A percentile compares a stretch with the other conserved stretches of the same genome.
Evolutionary conservation across 768 basidiomycete genomes (phyloP).

Genomic region (Pleurotus djamor): DNA sequence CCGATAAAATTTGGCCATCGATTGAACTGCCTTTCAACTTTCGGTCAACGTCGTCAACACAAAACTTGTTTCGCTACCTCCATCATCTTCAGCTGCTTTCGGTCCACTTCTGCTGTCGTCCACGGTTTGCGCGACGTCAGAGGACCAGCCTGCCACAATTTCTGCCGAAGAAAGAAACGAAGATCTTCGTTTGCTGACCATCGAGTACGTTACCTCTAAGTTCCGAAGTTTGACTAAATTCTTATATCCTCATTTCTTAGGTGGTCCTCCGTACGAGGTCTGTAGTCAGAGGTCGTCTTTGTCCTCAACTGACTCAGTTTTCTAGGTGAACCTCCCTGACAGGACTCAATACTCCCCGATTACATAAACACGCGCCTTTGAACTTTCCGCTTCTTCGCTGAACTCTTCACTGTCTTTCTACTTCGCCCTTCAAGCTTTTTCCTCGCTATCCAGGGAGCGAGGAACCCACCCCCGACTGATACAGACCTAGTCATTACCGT

Average conservation of each 20-base stretch:
- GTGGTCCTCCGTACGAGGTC: constrained; percentile 81
- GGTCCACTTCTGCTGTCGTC: constrained; percentile 19
- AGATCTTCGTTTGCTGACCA: constrained; percentile 82
- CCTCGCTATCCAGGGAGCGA: constrained; percentile 74
- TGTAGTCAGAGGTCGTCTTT: constrained; percentile 12
- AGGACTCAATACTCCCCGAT: constrained; percentile 19
- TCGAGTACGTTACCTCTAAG: constrained; percentile 48
- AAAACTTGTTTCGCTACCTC: background rate
- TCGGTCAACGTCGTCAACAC: background rate
- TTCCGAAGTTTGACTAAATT: constrained; percentile 13
- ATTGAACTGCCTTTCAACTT: background rate
- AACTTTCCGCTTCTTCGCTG: constrained; percentile 6
- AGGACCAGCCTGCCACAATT: constrained; percentile 52
- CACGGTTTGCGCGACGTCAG: constrained; percentile 30
- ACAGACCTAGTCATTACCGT: constrained; percentile 46
- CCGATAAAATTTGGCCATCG: background rate
- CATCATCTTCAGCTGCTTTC: background rate
- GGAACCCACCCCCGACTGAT: constrained; percentile 61
- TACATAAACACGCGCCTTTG: background rate
- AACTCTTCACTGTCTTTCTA: constrained; percentile 18
- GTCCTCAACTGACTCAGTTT: constrained; percentile 16
- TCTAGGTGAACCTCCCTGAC: constrained; percentile 81
- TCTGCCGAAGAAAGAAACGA: constrained; percentile 74
- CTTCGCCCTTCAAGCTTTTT: constrained; percentile 47
- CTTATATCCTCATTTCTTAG: constrained; percentile 30